A percentile compares a stretch with the other conserved stretches of the same genome.
phyloP scores from a whole-genome alignment of 768 basidiomycete genomes.

The Termitomyces sp. region DNA sequence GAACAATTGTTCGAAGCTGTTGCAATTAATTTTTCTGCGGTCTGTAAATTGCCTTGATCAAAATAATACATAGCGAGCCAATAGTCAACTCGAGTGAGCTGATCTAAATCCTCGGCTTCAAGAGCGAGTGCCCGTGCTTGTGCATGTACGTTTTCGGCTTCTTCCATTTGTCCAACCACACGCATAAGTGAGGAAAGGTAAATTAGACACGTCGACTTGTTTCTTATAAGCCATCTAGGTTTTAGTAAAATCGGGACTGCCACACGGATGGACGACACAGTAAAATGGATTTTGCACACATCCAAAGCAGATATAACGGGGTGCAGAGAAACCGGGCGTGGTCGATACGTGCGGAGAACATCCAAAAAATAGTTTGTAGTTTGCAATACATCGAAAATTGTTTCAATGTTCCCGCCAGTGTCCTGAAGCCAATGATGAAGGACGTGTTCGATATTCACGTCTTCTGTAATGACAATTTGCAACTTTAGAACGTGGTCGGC shows the following conservation, averaged over 20 bases:
- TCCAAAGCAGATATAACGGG: no score
- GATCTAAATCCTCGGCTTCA: neutral
- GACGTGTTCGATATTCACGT: no score
- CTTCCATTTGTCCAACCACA: neutral
- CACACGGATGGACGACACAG: neutral
- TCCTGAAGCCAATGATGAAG: no score
- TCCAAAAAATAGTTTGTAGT: neutral
- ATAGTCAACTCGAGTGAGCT: neutral
- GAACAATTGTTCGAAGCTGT: neutral
- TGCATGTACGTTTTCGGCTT: neutral
- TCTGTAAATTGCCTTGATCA: no score
- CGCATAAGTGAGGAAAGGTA: neutral
- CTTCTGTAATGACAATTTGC: no score
- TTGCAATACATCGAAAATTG: no score
- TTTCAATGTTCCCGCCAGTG: no score
- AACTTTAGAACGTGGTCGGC: no score
- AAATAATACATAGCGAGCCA: fast-evolving
- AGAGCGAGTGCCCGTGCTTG: neutral
- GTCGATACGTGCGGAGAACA: no score
- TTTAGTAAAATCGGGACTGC: neutral
- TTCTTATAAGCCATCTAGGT: neutral
- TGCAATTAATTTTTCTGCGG: neutral
- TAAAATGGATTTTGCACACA: no score
- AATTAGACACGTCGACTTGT: neutral
- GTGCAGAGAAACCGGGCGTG: no score